Percentiles rank a stretch among this genome's conserved stretches.
Evolutionary conservation across 192 early-diverging fungal species (phyloP).

Genomic region (Mortierella hygrophila): DNA sequence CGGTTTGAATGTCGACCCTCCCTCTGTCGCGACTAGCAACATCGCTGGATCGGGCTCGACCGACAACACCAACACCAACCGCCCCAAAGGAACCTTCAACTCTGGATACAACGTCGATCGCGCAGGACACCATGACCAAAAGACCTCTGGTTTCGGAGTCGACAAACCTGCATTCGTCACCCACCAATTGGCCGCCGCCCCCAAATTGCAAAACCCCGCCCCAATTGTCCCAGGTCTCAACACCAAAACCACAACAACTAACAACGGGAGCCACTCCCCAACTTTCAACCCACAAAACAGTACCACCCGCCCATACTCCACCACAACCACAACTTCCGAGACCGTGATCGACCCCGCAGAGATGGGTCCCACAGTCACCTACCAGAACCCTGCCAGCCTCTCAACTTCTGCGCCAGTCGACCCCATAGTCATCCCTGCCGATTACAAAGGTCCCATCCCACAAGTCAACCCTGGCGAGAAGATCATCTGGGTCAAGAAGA

Average conservation of each 20-base stretch:
- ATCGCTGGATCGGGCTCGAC: constrained; percentile 25
- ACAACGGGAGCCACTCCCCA: neutral
- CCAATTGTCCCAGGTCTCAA: neutral
- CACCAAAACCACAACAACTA: neutral
- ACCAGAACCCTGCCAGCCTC: neutral
- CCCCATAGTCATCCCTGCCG: neutral
- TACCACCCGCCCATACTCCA: neutral
- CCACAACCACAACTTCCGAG: neutral
- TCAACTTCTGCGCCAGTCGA: neutral
- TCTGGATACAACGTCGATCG: constrained; percentile 36
- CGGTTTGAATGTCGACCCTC: constrained; percentile 25
- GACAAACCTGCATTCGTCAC: constrained; percentile 4
- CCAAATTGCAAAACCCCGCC: neutral
- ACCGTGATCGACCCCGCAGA: neutral
- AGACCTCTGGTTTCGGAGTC: constrained; percentile 24
- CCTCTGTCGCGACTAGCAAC: constrained; percentile 3
- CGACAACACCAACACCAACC: constrained; percentile 15
- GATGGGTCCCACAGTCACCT: neutral
- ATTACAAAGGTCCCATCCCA: constrained; percentile 20
- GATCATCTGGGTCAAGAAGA: constrained; percentile 30
- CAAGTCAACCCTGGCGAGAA: constrained; percentile 20
- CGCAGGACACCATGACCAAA: neutral
- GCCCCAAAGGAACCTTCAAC: constrained; percentile 17
- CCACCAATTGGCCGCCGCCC: constrained; percentile 11
- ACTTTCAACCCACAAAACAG: neutral